phyloP scores from a whole-genome alignment of 2,329 filamentous ascomycete species.

The Penicillium sp. region DNA sequence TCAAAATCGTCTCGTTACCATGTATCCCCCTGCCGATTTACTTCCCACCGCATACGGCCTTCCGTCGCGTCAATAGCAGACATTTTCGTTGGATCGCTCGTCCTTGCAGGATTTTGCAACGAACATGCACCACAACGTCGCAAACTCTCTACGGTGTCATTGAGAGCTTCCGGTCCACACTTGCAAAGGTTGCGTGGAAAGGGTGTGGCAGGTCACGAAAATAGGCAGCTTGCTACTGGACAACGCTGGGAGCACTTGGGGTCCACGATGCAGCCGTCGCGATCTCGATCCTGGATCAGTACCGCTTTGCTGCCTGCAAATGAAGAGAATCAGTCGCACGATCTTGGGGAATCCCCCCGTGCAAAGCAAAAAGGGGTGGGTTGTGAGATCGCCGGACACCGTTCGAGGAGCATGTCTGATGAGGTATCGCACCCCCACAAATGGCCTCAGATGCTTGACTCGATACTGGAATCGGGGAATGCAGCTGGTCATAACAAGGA shows the following conservation, averaged over 20 bases:
- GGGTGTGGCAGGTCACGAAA: conserved; percentile 11
- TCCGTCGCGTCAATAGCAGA: conserved; percentile 41
- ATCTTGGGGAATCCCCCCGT: conserved; percentile 1
- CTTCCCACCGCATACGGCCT: conserved; percentile 24
- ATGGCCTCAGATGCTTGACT: conserved; percentile 6
- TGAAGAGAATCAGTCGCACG: conserved; percentile 14
- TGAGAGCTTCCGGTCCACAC: conserved; percentile 12
- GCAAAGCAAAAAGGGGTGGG: conserved; percentile 2
- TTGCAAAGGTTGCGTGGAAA: conserved; percentile 16
- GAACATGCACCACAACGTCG: conserved; percentile 39
- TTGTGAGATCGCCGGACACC: conserved; percentile 6
- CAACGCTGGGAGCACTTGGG: conserved; percentile 17
- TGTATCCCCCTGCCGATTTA: conserved; percentile 25
- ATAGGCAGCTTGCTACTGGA: conserved; percentile 13
- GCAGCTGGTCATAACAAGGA: background rate
- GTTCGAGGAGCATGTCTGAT: conserved; percentile 5
- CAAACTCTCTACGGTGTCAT: conserved; percentile 24
- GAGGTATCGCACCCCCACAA: conserved; percentile 4
- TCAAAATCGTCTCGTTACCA: conserved; percentile 20
- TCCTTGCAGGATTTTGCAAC: conserved; percentile 48
- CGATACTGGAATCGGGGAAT: conserved; percentile 1
- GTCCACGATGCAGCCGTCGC: conserved; percentile 17
- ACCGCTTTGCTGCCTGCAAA: conserved; percentile 22
- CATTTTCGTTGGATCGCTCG: conserved; percentile 50
- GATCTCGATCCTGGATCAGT: conserved; percentile 24